Base-by-base conservation (phyloP, 2,329 filamentous ascomycete species). In the Aspergillus novofumigatus region DNA sequence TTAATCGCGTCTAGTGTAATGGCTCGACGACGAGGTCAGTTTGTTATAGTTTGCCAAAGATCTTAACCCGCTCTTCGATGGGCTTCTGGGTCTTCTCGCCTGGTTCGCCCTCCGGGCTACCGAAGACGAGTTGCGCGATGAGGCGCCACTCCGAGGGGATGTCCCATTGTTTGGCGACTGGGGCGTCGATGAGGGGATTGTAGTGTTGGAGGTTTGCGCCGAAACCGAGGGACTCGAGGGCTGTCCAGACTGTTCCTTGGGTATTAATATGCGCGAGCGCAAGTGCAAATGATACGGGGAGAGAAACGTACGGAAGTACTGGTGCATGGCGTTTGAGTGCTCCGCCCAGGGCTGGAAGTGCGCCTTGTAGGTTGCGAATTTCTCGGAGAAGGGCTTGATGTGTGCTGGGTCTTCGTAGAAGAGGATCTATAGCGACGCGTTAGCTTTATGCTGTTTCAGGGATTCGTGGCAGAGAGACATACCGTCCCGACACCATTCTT, bases 141-240 rank as follows among this genome's bases (percentile, higher is more conserved):
- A 96, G 83, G 69, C 84, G 84, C 91, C 92, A 96, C 66, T 83
- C 82, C 20, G 77, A 69, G 47, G 90, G 88, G 32, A 96, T 67
- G 56, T 82, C 81, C 89, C 90, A 96, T 65, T 85, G 78, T 60
- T 79, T 79, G 48, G 82, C 77, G 53, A 92, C 88, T 78, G 86
- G 85, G 63, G 82, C 80, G 77, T 96, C 89, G 65, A 95, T 85
- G 57, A 96, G 76, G 21, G 91, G 91, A 83, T 91, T 94, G 82
- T 96, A 96, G 80, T 96, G 92, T 82, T 96, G 92, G 53, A 96
- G 82, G 81, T 92, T 96, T 72, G 88, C 89, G 63, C 91, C 91
- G 56, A 95, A 84, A 29, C 92, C 91, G 72, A 94, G 91, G 59
- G 87, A 82, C 78, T 92, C 89, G 56, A 96, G 85, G 3, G 87